These are phyloP conservation scores for Schoenoplectus triqueter DNA, from an alignment of 202 grass and related monocot genomes.

Conservation along the genomic window DNA sequence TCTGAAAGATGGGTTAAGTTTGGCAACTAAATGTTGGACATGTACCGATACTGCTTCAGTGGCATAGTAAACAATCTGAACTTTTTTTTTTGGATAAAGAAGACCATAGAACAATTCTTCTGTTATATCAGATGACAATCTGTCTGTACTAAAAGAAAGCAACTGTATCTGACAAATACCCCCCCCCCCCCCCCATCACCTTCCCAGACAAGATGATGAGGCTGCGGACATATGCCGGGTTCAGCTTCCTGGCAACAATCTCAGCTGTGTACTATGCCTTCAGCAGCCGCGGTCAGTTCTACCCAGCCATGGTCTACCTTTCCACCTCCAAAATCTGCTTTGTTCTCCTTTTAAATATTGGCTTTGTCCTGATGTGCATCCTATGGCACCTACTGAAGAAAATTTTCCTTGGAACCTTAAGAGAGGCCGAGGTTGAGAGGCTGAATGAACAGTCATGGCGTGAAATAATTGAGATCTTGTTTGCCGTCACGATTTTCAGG, in stretches of 20 bases:
- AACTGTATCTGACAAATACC: constrained; percentile 16
- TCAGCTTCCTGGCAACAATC: constrained; percentile 86
- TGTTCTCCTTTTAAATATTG: constrained; percentile 84
- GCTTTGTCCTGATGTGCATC: constrained; percentile 83
- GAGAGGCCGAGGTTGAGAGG: constrained; percentile 95
- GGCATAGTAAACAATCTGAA: background rate
- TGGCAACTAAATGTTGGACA: background rate
- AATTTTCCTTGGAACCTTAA: constrained; percentile 75
- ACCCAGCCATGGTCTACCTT: constrained; percentile 86
- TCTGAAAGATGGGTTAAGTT: background rate
- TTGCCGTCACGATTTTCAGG: constrained; percentile 92
- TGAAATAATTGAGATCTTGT: constrained; percentile 89
- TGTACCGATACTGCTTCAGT: background rate
- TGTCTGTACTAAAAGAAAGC: background rate
- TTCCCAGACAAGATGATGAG: constrained; percentile 57
- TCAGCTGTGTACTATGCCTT: constrained; percentile 80
- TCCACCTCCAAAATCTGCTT: constrained; percentile 96
- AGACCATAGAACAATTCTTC: background rate
- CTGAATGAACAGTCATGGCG: constrained; percentile 94
- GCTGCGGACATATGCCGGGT: constrained; percentile 77
- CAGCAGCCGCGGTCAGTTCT: constrained; percentile 91
- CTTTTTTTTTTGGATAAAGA: background rate
- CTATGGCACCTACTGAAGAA: constrained; percentile 77
- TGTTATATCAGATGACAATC: constrained; percentile 1
- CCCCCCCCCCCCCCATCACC: too few relatives aligned